phyloP scores from a whole-genome alignment of 371 early-diverging fungal species.

The Sporodiniella umbellata region DNA sequence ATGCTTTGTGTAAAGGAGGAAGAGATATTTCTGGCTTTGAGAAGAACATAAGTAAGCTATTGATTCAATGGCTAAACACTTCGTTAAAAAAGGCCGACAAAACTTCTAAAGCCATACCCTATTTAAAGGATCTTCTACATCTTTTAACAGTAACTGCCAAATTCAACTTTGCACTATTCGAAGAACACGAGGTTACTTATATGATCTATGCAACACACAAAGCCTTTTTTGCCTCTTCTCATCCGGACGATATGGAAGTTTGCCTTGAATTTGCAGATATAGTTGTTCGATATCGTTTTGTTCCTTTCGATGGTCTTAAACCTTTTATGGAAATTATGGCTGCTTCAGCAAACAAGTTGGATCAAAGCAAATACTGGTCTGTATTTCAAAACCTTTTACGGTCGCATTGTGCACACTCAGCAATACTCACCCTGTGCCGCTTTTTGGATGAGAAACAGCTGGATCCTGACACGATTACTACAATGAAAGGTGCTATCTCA shows the following conservation, averaged over 20 bases:
- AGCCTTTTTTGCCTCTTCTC: constrained; percentile 44
- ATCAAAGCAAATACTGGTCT: constrained; percentile 39
- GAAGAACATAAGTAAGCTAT: constrained; percentile 58
- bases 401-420: constrained; percentile 65
- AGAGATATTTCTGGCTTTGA: constrained; percentile 73
- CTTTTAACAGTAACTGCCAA: constrained; percentile 61
- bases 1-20: constrained; percentile 63
- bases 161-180: constrained; percentile 69
- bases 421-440: constrained; percentile 57
- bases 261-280: constrained; percentile 67
- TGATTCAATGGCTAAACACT: constrained; percentile 55
- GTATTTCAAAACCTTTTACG: constrained; percentile 64
- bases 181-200: constrained; percentile 54
- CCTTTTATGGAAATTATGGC: constrained; percentile 59
- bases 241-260: constrained; percentile 44
- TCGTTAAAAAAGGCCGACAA: constrained; percentile 20
- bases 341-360: constrained; percentile 36
- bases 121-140: constrained; percentile 52
- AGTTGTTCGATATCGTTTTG: constrained; percentile 67
- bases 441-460: constrained; percentile 32
- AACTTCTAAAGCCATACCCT: constrained; percentile 18
- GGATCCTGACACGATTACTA: constrained; percentile 20
- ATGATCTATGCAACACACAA: constrained; percentile 52
- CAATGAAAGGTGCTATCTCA: constrained; percentile 51
- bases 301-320: constrained; percentile 55